Conservation (phyloP, 169 alveolate species). For the Plasmodium vinckei region DNA sequence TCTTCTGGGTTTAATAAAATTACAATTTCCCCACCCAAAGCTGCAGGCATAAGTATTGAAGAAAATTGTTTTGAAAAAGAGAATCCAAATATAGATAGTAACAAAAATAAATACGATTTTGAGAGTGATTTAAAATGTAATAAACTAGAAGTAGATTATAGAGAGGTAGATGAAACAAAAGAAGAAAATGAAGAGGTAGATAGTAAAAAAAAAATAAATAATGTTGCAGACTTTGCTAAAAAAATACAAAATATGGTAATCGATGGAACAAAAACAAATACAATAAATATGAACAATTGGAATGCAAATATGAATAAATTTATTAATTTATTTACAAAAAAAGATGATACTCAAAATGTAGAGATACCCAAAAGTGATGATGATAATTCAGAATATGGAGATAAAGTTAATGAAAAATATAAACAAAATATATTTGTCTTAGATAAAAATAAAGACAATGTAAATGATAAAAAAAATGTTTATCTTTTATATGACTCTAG, state of each 20-base stretch:
- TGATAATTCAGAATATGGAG: neutral
- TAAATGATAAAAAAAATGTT: too few species aligned
- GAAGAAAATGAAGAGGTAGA: neutral
- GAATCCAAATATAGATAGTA: neutral
- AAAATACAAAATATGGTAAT: slow-evolving; percentile 45
- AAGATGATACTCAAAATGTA: neutral
- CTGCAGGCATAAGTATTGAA: neutral
- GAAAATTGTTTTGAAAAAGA: neutral
- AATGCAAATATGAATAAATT: slow-evolving; percentile 16
- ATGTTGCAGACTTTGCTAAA: slow-evolving; percentile 42
- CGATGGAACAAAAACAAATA: slow-evolving; percentile 24
- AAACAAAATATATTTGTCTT: neutral
- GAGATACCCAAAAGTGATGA: neutral
- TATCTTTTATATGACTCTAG: too few species aligned
- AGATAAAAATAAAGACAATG: too few species aligned
- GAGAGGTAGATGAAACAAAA: neutral
- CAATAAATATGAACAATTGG: slow-evolving; percentile 3
- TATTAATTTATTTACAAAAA: slow-evolving; percentile 31
- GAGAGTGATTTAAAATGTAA: neutral
- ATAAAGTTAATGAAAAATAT: neutral
- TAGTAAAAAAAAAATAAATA: slow-evolving; percentile 3
- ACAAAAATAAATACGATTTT: neutral
- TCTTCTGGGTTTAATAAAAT: too few species aligned
- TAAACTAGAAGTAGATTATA: neutral
- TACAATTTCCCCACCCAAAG: too few species aligned